Evolutionary conservation across 495 filamentous ascomycete genomes (phyloP), one percentile per base, ranked within the genome.

Genomic region (Hypoxylon lenormandii): DNA sequence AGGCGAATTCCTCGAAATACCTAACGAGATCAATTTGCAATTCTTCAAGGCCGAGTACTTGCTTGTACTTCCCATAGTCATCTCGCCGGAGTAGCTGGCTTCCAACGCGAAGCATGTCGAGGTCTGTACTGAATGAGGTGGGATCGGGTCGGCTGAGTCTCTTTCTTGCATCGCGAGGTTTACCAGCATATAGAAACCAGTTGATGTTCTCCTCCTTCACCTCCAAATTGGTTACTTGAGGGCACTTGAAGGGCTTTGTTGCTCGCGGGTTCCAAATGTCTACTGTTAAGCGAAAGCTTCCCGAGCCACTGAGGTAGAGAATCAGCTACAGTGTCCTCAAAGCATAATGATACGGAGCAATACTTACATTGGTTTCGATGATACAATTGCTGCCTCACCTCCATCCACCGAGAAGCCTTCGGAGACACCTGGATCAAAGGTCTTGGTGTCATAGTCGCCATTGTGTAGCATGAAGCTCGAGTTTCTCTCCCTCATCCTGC

Each of bases 111-210:
- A 50, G 47, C 26, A 50, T n/a, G 10, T n/a, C 23, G 10, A 30
- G 15, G 23, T 50, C 26, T 7, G 12, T 23, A n/a, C 47, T 33
- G 8, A 30, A 50, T n/a, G 47, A 50, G 26, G 28, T 33, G 26
- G 47, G 47, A 8, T 30, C 23, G 4, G 47, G 47, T 1, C n/a
- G 11, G n/a, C 26, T 50, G 2, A 50, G 23, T 3, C 11, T 30
- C 15, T 50, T 50, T n/a, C 22, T 33, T 1, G 18, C 23, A 4
- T 50, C 23, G 18, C 47, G 21, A 5, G 26, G 21, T 10, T 33
- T 50, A 13, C 22, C 47, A 50, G 47, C 26, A n/a, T 50, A 50
- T 18, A 50, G 26, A 30, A 10, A 30, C 47, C 47, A 50, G 47
- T 50, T 30, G 18, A 22, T 50, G 15, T 11, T 5, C 21, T 50